Evolutionary conservation across 2,329 filamentous ascomycete genomes (phyloP).

Genomic region (Chrysoporthe cubensis): DNA sequence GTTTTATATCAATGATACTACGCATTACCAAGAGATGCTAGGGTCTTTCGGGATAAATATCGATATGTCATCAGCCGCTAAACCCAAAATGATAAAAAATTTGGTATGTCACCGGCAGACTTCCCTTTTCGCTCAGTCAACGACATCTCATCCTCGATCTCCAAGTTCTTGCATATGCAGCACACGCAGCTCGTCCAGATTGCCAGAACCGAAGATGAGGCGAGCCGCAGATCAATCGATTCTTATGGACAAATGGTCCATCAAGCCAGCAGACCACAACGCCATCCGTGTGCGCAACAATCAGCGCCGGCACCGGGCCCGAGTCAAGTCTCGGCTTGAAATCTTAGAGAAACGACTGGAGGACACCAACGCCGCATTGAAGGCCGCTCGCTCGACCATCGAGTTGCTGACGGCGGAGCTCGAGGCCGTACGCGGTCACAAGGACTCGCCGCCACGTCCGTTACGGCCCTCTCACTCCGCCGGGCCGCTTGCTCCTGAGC

Average conservation of each 20-base stretch:
- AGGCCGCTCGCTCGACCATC: conserved; percentile 31
- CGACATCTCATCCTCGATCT: conserved; percentile 14
- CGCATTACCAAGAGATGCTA: not conserved
- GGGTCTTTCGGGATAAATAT: conserved; percentile 2
- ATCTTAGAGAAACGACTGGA: conserved; percentile 41
- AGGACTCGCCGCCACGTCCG: too few species aligned
- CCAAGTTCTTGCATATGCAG: not conserved
- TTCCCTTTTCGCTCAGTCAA: conserved; percentile 25
- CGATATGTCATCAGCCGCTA: conserved; percentile 25
- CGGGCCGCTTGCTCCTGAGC: not conserved
- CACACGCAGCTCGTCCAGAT: not conserved
- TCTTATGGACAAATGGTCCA: conserved; percentile 35
- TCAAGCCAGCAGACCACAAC: conserved; percentile 38
- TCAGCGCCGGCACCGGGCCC: conserved; percentile 53
- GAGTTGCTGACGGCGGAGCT: conserved; percentile 21
- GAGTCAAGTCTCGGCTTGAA: conserved; percentile 45
- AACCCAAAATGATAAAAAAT: conserved; percentile 21
- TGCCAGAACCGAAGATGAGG: not conserved
- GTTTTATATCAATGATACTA: not conserved
- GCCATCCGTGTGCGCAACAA: conserved; percentile 52
- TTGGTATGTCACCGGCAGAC: conserved; percentile 32
- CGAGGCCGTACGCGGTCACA: conserved; percentile 4
- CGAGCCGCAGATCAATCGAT: not conserved
- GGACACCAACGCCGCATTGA: conserved; percentile 30
- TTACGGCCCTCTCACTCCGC: not conserved